Conservation (phyloP, 31 red algal genomes). For the Odonthalia washingtoniensis region DNA sequence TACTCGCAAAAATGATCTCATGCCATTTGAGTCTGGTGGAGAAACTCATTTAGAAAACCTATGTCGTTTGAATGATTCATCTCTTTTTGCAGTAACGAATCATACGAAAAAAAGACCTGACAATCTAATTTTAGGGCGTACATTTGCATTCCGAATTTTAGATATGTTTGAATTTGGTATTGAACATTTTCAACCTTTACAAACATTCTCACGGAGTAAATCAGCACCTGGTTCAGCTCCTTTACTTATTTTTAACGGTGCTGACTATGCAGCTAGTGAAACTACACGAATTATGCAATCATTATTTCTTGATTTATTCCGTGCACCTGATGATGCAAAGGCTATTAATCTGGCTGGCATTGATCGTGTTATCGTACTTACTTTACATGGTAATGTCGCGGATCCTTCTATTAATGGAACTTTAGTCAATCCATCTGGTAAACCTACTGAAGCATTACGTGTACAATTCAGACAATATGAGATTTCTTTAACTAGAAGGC, state of each 20-base stretch:
- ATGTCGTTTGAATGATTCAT: conserved; percentile 78
- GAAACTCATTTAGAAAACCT: conserved; percentile 85
- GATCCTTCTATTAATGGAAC: too few relatives aligned
- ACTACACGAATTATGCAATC: conserved; percentile 58
- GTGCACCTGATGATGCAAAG: conserved; percentile 63
- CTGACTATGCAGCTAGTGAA: conserved; percentile 63
- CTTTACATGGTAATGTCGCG: conserved; percentile 41
- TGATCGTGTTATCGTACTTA: conserved; percentile 84
- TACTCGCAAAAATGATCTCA: conserved; percentile 81
- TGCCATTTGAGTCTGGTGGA: conserved; percentile 93
- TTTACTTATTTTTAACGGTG: conserved; percentile 86
- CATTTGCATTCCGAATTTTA: conserved; percentile 85
- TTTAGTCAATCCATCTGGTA: too few relatives aligned
- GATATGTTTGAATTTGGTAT: conserved; percentile 98
- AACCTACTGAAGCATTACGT: too few relatives aligned
- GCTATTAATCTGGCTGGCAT: conserved; percentile 76
- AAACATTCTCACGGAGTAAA: conserved; percentile 42
- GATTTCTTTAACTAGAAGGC: conserved; percentile 47
- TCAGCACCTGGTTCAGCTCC: conserved; percentile 70
- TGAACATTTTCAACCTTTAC: conserved; percentile 28
- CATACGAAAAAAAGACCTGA: conserved; percentile 94
- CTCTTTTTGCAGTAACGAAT: conserved; percentile 84
- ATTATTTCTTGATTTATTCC: conserved; percentile 87
- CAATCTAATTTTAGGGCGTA: conserved; percentile 88
- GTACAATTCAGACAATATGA: conserved; percentile 83